Evolutionary conservation across 169 alveolate species (phyloP), one percentile per base, ranked within the genome.

Genomic region (Cryptosporidium sp.): DNA sequence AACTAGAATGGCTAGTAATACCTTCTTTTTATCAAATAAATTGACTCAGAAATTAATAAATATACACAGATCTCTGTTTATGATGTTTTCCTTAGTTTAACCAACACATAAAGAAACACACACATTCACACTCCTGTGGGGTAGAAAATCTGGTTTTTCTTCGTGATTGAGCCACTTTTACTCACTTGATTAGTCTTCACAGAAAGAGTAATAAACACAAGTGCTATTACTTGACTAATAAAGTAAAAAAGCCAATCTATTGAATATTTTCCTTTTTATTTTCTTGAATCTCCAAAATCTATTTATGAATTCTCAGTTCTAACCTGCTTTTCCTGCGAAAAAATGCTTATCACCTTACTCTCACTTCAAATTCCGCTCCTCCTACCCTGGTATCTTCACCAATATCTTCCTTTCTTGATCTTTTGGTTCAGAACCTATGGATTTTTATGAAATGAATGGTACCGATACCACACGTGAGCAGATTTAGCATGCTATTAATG

Each of bases 391-490:
- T 26, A 44, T 45, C 75, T 26, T 67, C 80, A 60, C 65, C 75
- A 60, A 80, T 62, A 80, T 42, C 89, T 61, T 44, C 51, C 37
- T 44, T 62, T 62, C 89, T 60, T 18, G 62, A 16, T 62, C 75
- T 65, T 45, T 39, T 80, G 61, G 75, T 42, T 80, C 89, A 58
- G 75, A 80, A 37, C 60, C 72, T 60, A 45, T 65, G 89, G 60
- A 60, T 29, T 80, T 80, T 80, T 62, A 42, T 39, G 21, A 80
- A 61, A 35, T 80, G 75, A 80, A 61, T 80, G 89, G 89, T 80
- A 80, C 89, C 89, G 89, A 80, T 80, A 80, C 89, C 89, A 80
- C 89, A 80, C 80, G 89, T 80, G 75, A 60, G 89, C 75, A 62
- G 73, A 80, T 80, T 65, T 39, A 80, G 48, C 89, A 80, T 80